Conservation (phyloP, 2,329 filamentous ascomycete genomes). For the Blastomyces silverae region DNA sequence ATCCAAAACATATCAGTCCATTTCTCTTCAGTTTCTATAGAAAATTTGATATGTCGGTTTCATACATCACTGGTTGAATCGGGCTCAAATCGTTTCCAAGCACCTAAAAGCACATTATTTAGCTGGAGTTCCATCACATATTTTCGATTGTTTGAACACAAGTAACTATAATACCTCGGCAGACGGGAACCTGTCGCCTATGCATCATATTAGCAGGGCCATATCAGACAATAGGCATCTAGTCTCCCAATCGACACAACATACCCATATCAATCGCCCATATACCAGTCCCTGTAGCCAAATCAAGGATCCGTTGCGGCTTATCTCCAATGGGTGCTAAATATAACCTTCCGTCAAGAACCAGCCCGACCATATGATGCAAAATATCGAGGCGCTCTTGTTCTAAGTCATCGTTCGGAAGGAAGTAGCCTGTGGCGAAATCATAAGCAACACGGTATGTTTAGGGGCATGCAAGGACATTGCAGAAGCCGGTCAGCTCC, state of each 20-base stretch:
- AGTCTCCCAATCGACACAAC: not conserved
- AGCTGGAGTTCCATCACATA: not conserved
- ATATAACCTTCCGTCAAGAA: constrained; percentile 41
- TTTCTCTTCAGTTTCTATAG: not conserved
- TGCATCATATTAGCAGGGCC: not conserved
- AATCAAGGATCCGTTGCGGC: constrained; percentile 43
- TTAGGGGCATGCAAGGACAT: constrained; percentile 4
- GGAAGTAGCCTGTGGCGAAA: constrained; percentile 14
- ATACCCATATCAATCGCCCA: constrained; percentile 32
- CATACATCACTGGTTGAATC: constrained; percentile 19
- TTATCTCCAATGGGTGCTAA: constrained; percentile 38
- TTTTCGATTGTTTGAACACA: not conserved
- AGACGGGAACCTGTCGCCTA: constrained; percentile 18
- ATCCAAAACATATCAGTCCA: not conserved
- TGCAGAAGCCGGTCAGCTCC: not conserved
- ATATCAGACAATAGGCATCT: too few relatives aligned
- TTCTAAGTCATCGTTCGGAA: constrained; percentile 22
- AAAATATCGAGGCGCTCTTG: constrained; percentile 24
- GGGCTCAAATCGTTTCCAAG: constrained; percentile 21
- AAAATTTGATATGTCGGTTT: constrained; percentile 15
- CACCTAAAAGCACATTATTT: constrained; percentile 13
- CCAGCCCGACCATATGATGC: constrained; percentile 43
- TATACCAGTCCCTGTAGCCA: constrained; percentile 41
- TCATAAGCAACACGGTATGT: constrained; percentile 13
- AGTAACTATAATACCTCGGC: constrained; percentile 16